Evolutionary conservation across 2,329 filamentous ascomycete genomes (phyloP), one percentile per base, ranked within the genome.

Genomic region (Lachnellula arida): DNA sequence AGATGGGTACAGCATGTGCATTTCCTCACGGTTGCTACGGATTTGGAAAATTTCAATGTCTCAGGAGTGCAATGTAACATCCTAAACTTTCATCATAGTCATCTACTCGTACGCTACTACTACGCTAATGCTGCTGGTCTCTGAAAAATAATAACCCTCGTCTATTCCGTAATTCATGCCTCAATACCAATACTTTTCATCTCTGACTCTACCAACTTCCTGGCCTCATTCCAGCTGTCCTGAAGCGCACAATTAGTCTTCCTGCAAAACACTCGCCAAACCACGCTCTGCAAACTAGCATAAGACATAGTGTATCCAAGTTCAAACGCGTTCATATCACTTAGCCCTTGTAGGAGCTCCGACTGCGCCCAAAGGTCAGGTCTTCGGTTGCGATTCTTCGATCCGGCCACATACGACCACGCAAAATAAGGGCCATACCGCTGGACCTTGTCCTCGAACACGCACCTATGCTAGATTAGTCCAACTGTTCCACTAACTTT

Each of bases 221-320:
- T 65, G 1, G 63, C 63, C 19, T 49, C 46, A 42, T 35, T 58
- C 65, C 65, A 67, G 22, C 61, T 58, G 12, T 64, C 55, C 8
- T 46, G 37, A 25, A 58, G 11, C 11, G n/a, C 23, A 39, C 63
- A 66, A 22, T 49, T 53, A 23, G 23, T 46, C 51, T 64, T 67
- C 23, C 47, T 46, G 42, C 63, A 64, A 28, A 67, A 63, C 1
- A 62, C 51, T 14, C 46, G 54, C 65, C 65, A 67, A 1, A 65
- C 63, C 23, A 66, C 59, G 52, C 65, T 67, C 51, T 67, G 65
- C 44, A 67, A 53, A 48, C 63, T 66, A 2, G 63, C 65, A 56
- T 59, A 67, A 1, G 59, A 50, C 63, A 65, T 66, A 0, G 61
- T 65, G 37, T 65, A 59, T 1, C 63, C 64, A 46, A 63, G 51